These are phyloP conservation scores for Endocarpon pusillum DNA, from an alignment of 495 filamentous ascomycete genomes.

Conservation along the genomic window DNA sequence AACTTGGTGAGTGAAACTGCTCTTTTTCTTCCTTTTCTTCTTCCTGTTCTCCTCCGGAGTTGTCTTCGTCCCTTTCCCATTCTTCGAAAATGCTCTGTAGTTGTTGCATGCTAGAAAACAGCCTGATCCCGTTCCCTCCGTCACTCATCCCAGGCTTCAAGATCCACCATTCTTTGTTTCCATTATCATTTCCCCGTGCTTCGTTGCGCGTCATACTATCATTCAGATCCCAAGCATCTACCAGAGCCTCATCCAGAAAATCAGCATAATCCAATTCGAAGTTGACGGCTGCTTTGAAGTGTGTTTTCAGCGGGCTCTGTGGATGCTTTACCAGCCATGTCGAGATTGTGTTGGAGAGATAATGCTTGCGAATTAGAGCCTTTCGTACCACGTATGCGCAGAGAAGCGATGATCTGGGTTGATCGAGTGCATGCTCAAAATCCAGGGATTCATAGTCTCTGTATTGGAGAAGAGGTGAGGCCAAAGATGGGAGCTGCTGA, in stretches of 20 bases:
- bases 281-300: constrained; percentile 56
- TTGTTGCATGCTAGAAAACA: constrained; percentile 72
- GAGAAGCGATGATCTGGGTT: constrained; percentile 40
- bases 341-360: constrained; percentile 59
- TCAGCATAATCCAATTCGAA: constrained; percentile 95
- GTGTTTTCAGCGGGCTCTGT: constrained; percentile 40
- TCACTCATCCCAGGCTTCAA: constrained; percentile 96
- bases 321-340: constrained; percentile 75
- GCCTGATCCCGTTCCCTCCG: constrained; percentile 74
- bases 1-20: not conserved
- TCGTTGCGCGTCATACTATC: constrained; percentile 54
- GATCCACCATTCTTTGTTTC: constrained; percentile 79
- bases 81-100: constrained; percentile 71
- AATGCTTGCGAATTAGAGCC: constrained; percentile 94
- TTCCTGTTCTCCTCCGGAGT: constrained; percentile 13
- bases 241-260: constrained; percentile 82
- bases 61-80: constrained; percentile 42
- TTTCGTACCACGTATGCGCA: constrained; percentile 92
- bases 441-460: constrained; percentile 72
- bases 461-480: constrained; percentile 54
- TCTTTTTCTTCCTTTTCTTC: constrained; percentile 4
- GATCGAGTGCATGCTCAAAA: constrained; percentile 51
- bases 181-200: constrained; percentile 15
- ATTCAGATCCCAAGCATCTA: constrained; percentile 73
- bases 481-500: constrained; percentile 23